These are phyloP conservation scores for Vitis labrusca DNA, from an alignment of 164 flowering plant genomes.

Conservation along the genomic window DNA sequence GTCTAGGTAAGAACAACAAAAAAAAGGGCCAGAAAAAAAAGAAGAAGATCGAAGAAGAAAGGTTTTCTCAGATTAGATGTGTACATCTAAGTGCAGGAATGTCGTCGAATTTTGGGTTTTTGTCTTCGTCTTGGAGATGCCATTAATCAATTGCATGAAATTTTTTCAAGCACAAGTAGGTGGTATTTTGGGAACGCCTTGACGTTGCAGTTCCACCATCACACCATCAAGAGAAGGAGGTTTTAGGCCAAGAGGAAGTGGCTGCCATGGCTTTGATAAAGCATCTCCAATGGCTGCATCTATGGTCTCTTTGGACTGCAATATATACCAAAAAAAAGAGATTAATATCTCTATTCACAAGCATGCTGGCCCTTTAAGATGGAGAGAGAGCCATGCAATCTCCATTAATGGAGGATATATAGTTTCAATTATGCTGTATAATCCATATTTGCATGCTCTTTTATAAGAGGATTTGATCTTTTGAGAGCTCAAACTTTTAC, in stretches of 20 bases:
- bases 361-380: too few species aligned
- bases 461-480: too few species aligned
- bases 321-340: neutral
- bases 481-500: too few species aligned
- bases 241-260: constrained; percentile 93
- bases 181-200: constrained; percentile 78
- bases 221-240: constrained; percentile 84
- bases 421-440: too few species aligned
- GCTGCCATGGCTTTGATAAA: constrained; percentile 84
- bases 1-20: neutral
- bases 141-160: neutral
- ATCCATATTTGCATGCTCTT: too few species aligned
- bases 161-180: constrained; percentile 35
- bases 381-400: too few species aligned
- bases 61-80: constrained; percentile 4
- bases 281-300: constrained; percentile 89
- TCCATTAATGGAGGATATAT: too few species aligned
- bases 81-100: constrained; percentile 11
- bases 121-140: neutral
- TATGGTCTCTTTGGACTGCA: constrained; percentile 83
- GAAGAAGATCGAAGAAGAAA: neutral
- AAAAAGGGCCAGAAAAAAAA: neutral
- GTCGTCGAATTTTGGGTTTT: constrained; percentile 31
- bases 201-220: constrained; percentile 69
- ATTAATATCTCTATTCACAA: neutral